Evolutionary conservation across 257 asterid genomes (phyloP), one percentile per base, ranked within the genome.

Genomic region (Nicotiana attenuata): DNA sequence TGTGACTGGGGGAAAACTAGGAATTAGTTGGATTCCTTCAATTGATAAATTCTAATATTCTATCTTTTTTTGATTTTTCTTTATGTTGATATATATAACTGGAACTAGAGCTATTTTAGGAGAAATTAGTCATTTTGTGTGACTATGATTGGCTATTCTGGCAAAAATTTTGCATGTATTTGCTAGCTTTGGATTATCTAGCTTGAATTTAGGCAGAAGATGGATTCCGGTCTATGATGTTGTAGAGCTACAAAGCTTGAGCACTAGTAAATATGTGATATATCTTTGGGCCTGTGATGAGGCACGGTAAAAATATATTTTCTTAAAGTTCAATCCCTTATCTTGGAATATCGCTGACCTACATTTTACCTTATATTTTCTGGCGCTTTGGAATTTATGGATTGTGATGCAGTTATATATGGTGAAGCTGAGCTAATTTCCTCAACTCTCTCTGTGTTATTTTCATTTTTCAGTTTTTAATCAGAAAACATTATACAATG

Each of bases 401-500:
- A 47, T 22, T 73, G 60, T 73, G 79, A 73, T 73, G 79, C 79
- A 14, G 79, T 7, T 47, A 13, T 47, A 47, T 47, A 73, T 73
- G 61, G 24, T 73, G 78, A 73, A 47, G 41, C 79, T 73, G 60
- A 73, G 15, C 83, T 24, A 19, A 73, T 29, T n/a, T 41, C 28
- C 80, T 75, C n/a, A 3, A 11, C 3, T 69, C n/a, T 60, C 60
- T 50, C 24, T 76, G 11, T 19, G 79, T 73, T 73, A 15, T 73
- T 47, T 7, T 50, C 47, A 17, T 65, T 80, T 52, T 35, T 24
- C 92, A 96, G 99, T 96, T 85, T 94, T 93, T 88, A 94, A 96
- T 86, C 97, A 94, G 86, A 90, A 85, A 84, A 93, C 98, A 10
- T 56, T 94, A 87, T 94, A 96, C 64, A 76, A 92, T 10, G 98